Percentiles rank a stretch among this genome's conserved stretches.
Conservation (phyloP, 495 filamentous ascomycete species). For the Bryoglossum gracile region DNA sequence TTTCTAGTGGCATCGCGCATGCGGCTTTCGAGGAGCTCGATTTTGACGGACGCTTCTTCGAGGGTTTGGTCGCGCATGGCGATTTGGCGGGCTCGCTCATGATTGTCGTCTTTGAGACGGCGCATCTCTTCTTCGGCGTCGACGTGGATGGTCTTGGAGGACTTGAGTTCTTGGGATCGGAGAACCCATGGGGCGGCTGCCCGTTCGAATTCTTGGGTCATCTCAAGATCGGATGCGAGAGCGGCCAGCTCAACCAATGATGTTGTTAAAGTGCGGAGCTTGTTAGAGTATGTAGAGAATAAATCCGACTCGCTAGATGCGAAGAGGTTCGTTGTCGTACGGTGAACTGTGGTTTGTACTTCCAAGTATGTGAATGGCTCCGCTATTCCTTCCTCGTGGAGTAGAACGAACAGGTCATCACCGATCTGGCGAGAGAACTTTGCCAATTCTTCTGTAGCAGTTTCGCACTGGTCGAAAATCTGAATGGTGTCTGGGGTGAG, state of each 20-base stretch:
- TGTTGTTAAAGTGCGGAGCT: conserved; percentile 55
- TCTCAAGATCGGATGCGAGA: conserved; percentile 64
- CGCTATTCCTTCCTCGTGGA: conserved; percentile 67
- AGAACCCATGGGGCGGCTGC: conserved; percentile 73
- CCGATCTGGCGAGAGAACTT: conserved; percentile 60
- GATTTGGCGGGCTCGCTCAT: conserved; percentile 55
- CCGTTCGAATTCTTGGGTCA: conserved; percentile 79
- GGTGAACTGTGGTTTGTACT: conserved; percentile 53
- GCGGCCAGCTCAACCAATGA: conserved; percentile 66
- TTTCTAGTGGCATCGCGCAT: conserved; percentile 74
- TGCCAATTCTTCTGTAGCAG: conserved; percentile 57
- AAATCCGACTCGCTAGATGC: conserved; percentile 48
- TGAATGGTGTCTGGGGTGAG: conserved; percentile 45
- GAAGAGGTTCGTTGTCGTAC: conserved; percentile 44
- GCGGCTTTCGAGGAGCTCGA: conserved; percentile 79
- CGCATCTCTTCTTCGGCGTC: conserved; percentile 76
- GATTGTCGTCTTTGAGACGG: conserved; percentile 64
- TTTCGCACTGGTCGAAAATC: conserved; percentile 53
- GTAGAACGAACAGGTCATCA: conserved; percentile 51
- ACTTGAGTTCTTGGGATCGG: conserved; percentile 69
- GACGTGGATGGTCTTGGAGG: conserved; percentile 65
- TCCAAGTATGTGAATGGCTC: conserved; percentile 60
- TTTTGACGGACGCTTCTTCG: conserved; percentile 75
- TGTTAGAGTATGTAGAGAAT: conserved; percentile 60
- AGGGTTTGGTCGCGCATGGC: conserved; percentile 58